Evolutionary conservation across 2,329 filamentous ascomycete genomes (phyloP), one percentile per base, ranked within the genome.

Genomic region (Zalaria obscura): DNA sequence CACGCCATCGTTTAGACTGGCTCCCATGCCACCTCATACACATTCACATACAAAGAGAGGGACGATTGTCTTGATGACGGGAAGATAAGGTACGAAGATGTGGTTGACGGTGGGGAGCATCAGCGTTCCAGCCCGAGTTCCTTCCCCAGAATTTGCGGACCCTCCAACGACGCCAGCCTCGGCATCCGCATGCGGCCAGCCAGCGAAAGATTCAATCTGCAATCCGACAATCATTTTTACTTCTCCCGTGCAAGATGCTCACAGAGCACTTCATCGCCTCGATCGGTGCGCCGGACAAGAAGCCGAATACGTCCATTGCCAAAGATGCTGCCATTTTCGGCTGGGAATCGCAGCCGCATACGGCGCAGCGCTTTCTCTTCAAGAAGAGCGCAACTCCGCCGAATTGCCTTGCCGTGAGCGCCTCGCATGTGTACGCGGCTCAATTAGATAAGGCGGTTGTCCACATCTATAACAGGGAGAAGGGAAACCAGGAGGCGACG

Each of bases 401-500:
- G 44, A 84, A 89, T 60, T 81, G 84, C 52, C 67, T 98, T 42
- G 88, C 86, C 27, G 72, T 88, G 51, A 93, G 74, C 61, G 69
- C 75, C 36, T 80, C 80, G 18, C 91, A 98, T 58, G 72, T 96
- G 37, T 98, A 94, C 58, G 82, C 88, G 3, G 89, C 86, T 3
- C 91, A 98, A 60, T 73, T 82, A 39, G 87, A 88, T 49, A 96
- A 94, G 62, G 85, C 87, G 0, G 83, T 93, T 35, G 74, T 98
- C 1, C 85, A 96, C 63, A 86, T 98, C 42, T 98, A 96, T 63
- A 88, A 76, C 44, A 75, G 87, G 42, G 72, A 78, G 44, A 83
- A 83, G 48, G 83, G 83, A 27, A 91, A 83, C 52, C 87, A 95
- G 57, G 89, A 96, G 63, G 83, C 85, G 5, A 74, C 85, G 11